phyloP scores from a whole-genome alignment of 2,329 filamentous ascomycete species.

The Rutstroemia sp. region DNA sequence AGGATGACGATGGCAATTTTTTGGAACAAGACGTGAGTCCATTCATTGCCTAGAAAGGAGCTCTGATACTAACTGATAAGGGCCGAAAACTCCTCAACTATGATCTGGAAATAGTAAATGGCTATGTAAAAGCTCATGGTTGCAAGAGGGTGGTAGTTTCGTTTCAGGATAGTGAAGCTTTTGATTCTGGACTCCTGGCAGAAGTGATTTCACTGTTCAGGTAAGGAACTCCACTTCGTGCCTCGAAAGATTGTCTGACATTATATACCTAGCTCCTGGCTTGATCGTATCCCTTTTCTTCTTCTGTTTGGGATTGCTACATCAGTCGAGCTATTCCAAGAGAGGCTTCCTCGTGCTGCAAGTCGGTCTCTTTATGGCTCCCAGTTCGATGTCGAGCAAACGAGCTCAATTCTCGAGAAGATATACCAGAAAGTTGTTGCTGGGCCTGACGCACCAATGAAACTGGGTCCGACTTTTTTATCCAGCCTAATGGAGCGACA shows the following conservation, averaged over 20 bases:
- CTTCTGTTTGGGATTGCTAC: slow-evolving; percentile 75
- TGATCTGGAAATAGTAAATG: slow-evolving; percentile 64
- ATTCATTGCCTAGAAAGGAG: neutral
- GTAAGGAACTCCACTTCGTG: slow-evolving; percentile 35
- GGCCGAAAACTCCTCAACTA: slow-evolving; percentile 66
- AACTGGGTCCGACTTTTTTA: slow-evolving; percentile 57
- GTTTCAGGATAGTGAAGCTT: slow-evolving; percentile 76
- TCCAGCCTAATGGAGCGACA: slow-evolving; percentile 62
- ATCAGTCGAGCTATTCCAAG: slow-evolving; percentile 71
- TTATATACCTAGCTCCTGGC: slow-evolving; percentile 48
- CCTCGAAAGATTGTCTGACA: neutral
- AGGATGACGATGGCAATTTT: slow-evolving; percentile 45
- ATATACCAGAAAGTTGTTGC: slow-evolving; percentile 62
- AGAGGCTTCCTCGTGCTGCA: slow-evolving; percentile 61
- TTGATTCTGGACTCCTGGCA: slow-evolving; percentile 64
- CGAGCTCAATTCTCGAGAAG: slow-evolving; percentile 62
- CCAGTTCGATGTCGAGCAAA: slow-evolving; percentile 72
- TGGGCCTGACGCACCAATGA: slow-evolving; percentile 46
- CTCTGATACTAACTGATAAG: slow-evolving; percentile 28
- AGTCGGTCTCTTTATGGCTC: slow-evolving; percentile 60
- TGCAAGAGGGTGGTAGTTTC: slow-evolving; percentile 60
- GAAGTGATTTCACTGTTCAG: slow-evolving; percentile 63
- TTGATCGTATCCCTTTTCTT: slow-evolving; percentile 68
- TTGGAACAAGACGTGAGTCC: slow-evolving; percentile 41
- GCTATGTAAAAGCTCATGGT: slow-evolving; percentile 46